Conservation (phyloP, 805 yeast species). For the Ogataea naganishii region DNA sequence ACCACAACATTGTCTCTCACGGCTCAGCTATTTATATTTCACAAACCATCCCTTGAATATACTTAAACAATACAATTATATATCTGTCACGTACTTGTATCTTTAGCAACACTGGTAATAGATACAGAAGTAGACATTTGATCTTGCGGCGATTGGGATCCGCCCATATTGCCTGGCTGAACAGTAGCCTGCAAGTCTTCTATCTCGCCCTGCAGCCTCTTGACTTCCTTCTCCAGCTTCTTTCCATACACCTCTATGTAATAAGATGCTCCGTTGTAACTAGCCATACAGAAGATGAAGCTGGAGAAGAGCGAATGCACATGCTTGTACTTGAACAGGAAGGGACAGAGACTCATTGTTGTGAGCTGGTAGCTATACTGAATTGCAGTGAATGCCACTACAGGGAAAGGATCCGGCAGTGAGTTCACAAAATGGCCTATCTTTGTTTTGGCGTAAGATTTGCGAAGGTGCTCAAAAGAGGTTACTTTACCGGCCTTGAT, state of each 20-base stretch:
- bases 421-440: conserved; percentile 74
- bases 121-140: too few relatives aligned
- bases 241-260: conserved; percentile 89
- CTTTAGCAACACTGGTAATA: too few relatives aligned
- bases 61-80: too few relatives aligned
- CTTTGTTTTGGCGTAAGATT: conserved; percentile 52
- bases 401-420: conserved; percentile 81
- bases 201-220: conserved; percentile 63
- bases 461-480: conserved; percentile 76
- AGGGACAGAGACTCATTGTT: conserved; percentile 83
- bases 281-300: conserved; percentile 68
- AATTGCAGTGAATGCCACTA: conserved; percentile 73
- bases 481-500: conserved; percentile 83
- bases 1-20: too few relatives aligned
- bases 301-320: conserved; percentile 63
- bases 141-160: too few relatives aligned
- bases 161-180: too few relatives aligned
- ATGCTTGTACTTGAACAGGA: conserved; percentile 69
- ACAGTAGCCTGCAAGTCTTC: conserved; percentile 46
- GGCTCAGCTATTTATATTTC: too few relatives aligned
- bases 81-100: too few relatives aligned
- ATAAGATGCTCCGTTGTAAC: conserved; percentile 92
- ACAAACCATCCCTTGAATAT: too few relatives aligned
- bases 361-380: conserved; percentile 81
- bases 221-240: conserved; percentile 79